Percentiles rank a stretch among this genome's conserved stretches.
These are phyloP conservation scores for Botryosphaeria agaves DNA, from an alignment of 2,329 filamentous ascomycete genomes.

Conservation along the genomic window DNA sequence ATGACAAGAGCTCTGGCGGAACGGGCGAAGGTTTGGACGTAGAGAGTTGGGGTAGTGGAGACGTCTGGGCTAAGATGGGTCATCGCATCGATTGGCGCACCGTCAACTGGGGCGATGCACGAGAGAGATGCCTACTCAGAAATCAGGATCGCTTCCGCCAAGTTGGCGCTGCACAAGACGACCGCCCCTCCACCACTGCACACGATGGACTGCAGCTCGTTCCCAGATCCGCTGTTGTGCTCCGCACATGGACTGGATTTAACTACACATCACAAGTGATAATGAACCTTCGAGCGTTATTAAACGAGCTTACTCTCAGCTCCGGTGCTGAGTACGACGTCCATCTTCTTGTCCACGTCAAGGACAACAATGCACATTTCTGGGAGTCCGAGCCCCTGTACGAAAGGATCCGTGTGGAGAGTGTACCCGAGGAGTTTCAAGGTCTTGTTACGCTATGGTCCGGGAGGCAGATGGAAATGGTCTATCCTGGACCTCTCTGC, in stretches of 20 bases:
- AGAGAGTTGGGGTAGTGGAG: conserved; percentile 62
- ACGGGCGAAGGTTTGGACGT: conserved; percentile 74
- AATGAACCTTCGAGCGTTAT: conserved; percentile 64
- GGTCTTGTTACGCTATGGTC: conserved; percentile 36
- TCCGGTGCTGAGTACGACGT: conserved; percentile 71
- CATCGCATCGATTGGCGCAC: conserved; percentile 61
- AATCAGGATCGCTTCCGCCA: conserved; percentile 5
- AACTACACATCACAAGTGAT: conserved; percentile 65
- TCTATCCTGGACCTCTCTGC: conserved; percentile 35
- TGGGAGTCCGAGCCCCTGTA: conserved; percentile 66
- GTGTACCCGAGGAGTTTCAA: conserved; percentile 29
- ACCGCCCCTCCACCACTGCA: background rate
- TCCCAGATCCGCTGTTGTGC: conserved; percentile 57
- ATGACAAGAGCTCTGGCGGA: conserved; percentile 61
- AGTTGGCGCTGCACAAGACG: background rate
- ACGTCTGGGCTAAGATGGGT: conserved; percentile 51
- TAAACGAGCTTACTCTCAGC: conserved; percentile 58
- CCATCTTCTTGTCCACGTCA: conserved; percentile 73
- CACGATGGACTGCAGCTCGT: conserved; percentile 14
- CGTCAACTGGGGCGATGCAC: conserved; percentile 63
- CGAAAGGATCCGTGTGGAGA: conserved; percentile 40
- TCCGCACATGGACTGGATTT: conserved; percentile 71
- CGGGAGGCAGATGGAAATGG: conserved; percentile 35
- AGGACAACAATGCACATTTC: conserved; percentile 60
- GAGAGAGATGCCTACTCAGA: conserved; percentile 44